Percentiles rank a stretch among this genome's conserved stretches.
These are phyloP conservation scores for Mortierella sp. DNA, from an alignment of 371 early-diverging fungal genomes.

Conservation along the genomic window DNA sequence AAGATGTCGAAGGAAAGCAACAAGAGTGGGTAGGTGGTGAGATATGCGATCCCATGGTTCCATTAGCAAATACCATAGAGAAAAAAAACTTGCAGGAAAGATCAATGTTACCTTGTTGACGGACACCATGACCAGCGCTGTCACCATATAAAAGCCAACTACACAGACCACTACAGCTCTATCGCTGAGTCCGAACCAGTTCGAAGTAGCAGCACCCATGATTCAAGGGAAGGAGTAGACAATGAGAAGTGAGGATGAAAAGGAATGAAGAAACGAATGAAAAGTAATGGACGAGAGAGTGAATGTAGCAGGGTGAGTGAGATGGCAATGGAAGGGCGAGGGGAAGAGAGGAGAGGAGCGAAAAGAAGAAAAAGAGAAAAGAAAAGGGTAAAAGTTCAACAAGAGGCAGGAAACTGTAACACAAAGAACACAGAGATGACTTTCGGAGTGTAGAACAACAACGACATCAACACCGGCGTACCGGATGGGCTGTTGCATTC, in stretches of 20 bases:
- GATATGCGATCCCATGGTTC: not conserved
- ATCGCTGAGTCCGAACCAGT: not conserved
- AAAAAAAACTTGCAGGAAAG: not conserved
- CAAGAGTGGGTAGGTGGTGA: not conserved
- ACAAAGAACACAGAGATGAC: too few relatives aligned
- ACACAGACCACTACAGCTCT: not conserved
- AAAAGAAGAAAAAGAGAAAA: not conserved
- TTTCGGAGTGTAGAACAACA: too few relatives aligned
- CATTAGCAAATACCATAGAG: not conserved
- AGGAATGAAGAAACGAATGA: not conserved
- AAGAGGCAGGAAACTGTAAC: constrained; percentile 22
- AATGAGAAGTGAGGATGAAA: constrained; percentile 60
- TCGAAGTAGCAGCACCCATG: not conserved
- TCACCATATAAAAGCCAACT: constrained; percentile 24
- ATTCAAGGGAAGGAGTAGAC: not conserved
- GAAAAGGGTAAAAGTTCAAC: not conserved
- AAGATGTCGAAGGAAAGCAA: not conserved
- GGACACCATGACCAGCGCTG: constrained; percentile 67
- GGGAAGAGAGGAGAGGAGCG: not conserved
- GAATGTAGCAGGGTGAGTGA: not conserved
- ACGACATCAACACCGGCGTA: too few relatives aligned
- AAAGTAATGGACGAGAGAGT: not conserved
- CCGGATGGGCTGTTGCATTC: too few relatives aligned
- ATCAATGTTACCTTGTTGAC: constrained; percentile 63
- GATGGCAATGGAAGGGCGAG: not conserved